A percentile compares a stretch with the other conserved stretches of the same genome.
Conservation (phyloP, 345 rosid genomes). For the Boechera stricta region DNA sequence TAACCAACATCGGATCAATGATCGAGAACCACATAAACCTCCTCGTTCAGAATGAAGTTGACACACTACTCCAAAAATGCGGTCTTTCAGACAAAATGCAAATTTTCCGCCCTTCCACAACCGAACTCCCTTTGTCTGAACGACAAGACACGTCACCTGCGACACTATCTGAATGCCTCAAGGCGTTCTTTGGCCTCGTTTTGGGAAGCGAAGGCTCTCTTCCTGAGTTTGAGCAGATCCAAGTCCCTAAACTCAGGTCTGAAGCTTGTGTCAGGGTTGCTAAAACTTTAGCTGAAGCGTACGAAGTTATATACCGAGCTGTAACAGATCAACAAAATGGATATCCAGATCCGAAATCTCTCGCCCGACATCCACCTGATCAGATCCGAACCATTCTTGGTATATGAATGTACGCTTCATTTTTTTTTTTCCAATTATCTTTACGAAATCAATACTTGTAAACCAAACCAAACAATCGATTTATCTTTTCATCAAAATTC, state of each 20-base stretch:
- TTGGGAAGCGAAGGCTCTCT: conserved; percentile 84
- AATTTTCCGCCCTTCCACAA: conserved; percentile 53
- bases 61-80: conserved; percentile 72
- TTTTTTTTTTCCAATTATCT: background rate
- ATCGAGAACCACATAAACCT: conserved; percentile 68
- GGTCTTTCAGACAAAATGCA: conserved; percentile 74
- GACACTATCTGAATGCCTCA: conserved; percentile 72
- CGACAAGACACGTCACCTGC: conserved; percentile 70
- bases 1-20: conserved; percentile 69
- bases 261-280: conserved; percentile 78
- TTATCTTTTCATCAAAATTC: background rate
- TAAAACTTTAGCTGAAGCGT: conserved; percentile 73
- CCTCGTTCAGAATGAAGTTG: conserved; percentile 88
- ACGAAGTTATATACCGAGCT: conserved; percentile 73
- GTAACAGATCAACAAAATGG: conserved; percentile 76
- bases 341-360: conserved; percentile 79
- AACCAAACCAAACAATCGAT: conserved; percentile 1
- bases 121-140: conserved; percentile 57
- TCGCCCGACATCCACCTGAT: conserved; percentile 95
- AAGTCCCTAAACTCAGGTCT: conserved; percentile 89
- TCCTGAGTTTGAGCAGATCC: conserved; percentile 92
- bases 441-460: conserved; percentile 13
- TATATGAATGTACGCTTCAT: conserved; percentile 50
- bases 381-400: conserved; percentile 95
- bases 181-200: conserved; percentile 82